Base-by-base conservation (phyloP, 1,284 basidiomycete genomes). In the Malassezia obtusa region DNA sequence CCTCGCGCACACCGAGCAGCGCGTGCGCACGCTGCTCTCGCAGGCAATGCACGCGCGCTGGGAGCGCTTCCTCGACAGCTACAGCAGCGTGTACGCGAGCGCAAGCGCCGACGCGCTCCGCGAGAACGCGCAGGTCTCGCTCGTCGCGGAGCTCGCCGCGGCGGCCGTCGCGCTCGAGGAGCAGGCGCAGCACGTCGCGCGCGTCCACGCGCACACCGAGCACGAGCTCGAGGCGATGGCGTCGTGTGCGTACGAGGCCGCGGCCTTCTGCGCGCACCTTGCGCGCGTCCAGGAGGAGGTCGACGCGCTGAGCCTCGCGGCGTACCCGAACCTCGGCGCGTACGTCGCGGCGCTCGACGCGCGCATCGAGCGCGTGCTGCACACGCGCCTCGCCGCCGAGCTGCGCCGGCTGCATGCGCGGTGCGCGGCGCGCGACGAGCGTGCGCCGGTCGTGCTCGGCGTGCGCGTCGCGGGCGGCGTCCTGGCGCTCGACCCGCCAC, bases 391-490 rank as follows among this genome's bases (percentile, higher is more conserved):
- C 25, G 32, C 45, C 11, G 46, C 45, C 9, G 49, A 41, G 17
- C 36, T 57, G 15, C 19, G 22, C 24, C 15, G 25, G 4, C 45
- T 30, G 25, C 33, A 0, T 37, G 57, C 24, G 43, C 41, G 8
- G 50, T 52, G 31, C 41, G 49, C 49, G 39, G 10, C 31, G 30
- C 40, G 36, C 22, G 25, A 19, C 25, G 49, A 30, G 30, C 37
- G 40, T 19, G 26, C 45, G 30, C 46, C 63, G 30, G 61, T 68
- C 45, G 87, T 66, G 84, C 90, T 96, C 74, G 90, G 96, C 73
- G 87, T 98, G 57, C 82, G 91, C 70, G 95, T 98, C 79, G 87
- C 91, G 72, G 94, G 96, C 73, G 92, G 98, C 74, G 88, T 95
- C 65, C 95, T 99, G 75, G 95, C 94, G 78, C 80, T 96, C 45